phyloP scores from a whole-genome alignment of 768 basidiomycete genomes.

The Hygrophoropsis aurantiaca region DNA sequence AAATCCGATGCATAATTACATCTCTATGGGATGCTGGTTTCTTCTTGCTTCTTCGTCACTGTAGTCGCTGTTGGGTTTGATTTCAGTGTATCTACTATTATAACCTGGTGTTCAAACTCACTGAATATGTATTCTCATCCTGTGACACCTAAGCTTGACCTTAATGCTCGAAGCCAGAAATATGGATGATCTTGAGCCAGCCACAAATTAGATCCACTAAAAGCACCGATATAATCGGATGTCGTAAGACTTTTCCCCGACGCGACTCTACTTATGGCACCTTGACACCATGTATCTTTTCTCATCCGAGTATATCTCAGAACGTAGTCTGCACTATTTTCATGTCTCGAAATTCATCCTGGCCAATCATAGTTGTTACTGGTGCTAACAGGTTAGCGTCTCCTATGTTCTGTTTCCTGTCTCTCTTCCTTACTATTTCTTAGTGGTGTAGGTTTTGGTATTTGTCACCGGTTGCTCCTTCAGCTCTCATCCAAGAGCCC shows the following conservation, averaged over 20 bases:
- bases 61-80: too few species aligned
- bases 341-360: constrained; percentile 26
- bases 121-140: too few species aligned
- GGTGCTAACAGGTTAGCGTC: constrained; percentile 67
- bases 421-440: constrained; percentile 1
- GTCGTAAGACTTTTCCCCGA: neutral
- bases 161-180: too few species aligned
- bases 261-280: too few species aligned
- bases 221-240: neutral
- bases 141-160: too few species aligned
- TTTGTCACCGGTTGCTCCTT: constrained; percentile 73
- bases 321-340: neutral
- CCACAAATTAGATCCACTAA: too few species aligned
- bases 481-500: constrained; percentile 57
- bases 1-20: constrained; percentile 30
- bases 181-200: too few species aligned
- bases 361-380: constrained; percentile 63
- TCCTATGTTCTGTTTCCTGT: neutral
- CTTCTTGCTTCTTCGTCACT: too few species aligned
- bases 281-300: neutral
- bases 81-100: too few species aligned
- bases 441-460: constrained; percentile 83
- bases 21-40: too few species aligned
- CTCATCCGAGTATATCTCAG: too few species aligned
- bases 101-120: too few species aligned